Conservation (phyloP, 176 grass and related monocot genomes). For the Oryza glaberrima region DNA sequence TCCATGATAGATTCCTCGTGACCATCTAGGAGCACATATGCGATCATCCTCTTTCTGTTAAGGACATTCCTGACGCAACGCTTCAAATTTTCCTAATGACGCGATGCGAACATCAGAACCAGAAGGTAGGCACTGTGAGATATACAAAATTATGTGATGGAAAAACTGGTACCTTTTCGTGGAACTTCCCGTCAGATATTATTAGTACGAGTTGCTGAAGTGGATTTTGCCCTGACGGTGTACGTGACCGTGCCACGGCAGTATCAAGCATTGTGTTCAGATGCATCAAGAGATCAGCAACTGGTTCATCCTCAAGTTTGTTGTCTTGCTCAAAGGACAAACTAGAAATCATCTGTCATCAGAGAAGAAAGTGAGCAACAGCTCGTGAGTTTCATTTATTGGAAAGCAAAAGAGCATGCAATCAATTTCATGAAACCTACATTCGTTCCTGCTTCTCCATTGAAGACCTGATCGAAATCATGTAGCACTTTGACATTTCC, state of each 20-base stretch:
- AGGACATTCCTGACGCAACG: slow-evolving; percentile 77
- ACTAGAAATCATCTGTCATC: slow-evolving; percentile 76
- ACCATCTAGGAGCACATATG: slow-evolving; percentile 85
- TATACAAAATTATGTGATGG: not conserved
- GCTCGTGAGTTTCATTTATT: not conserved
- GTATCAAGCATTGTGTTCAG: slow-evolving; percentile 82
- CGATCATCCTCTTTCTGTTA: slow-evolving; percentile 82
- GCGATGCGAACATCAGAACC: slow-evolving; percentile 32
- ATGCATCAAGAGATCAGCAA: slow-evolving; percentile 84
- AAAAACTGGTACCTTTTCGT: slow-evolving; percentile 70
- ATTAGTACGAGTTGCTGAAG: slow-evolving; percentile 87
- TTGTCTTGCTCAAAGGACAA: slow-evolving; percentile 99
- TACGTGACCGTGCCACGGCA: slow-evolving; percentile 68
- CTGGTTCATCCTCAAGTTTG: slow-evolving; percentile 82
- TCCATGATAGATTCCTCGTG: slow-evolving; percentile 87
- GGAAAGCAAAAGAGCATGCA: not conserved
- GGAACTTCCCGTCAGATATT: slow-evolving; percentile 88
- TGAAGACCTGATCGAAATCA: slow-evolving; percentile 97
- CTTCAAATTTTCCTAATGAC: slow-evolving; percentile 72
- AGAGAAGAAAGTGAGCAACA: slow-evolving; percentile 23
- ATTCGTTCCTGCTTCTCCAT: slow-evolving; percentile 78
- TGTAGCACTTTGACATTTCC: slow-evolving; percentile 82
- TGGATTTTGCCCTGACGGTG: slow-evolving; percentile 84
- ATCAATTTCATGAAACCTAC: slow-evolving; percentile 41
- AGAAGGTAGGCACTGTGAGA: not conserved